A percentile compares a stretch with the other conserved stretches of the same genome.
phyloP scores from a whole-genome alignment of 208 protist species.

The Acanthamoeba royreba region DNA sequence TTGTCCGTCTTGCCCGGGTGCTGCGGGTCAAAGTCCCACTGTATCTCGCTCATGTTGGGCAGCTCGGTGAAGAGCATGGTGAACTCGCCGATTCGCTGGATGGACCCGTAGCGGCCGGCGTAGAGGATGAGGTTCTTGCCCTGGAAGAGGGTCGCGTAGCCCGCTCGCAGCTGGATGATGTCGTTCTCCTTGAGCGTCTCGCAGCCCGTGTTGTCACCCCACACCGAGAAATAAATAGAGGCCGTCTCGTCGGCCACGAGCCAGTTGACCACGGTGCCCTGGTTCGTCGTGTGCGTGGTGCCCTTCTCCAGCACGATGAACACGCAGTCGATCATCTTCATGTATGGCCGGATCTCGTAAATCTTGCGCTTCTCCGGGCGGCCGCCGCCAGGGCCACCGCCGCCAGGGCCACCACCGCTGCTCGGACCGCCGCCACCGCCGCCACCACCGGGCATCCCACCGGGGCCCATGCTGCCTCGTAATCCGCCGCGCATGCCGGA shows the following conservation, averaged over 20 bases:
- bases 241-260: slow-evolving; percentile 37
- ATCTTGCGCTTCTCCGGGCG: no score
- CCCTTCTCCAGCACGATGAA: slow-evolving; percentile 50
- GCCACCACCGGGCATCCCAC: no score
- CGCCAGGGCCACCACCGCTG: neutral
- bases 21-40: slow-evolving; percentile 31
- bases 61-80: slow-evolving; percentile 40
- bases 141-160: slow-evolving; percentile 35
- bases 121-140: slow-evolving; percentile 42
- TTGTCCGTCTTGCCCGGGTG: neutral
- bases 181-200: slow-evolving; percentile 36
- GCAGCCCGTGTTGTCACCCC: slow-evolving; percentile 40
- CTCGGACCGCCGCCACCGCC: neutral
- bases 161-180: slow-evolving; percentile 9
- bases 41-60: slow-evolving; percentile 26
- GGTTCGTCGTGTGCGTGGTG: slow-evolving; percentile 14
- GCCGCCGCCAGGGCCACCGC: neutral
- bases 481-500: no score
- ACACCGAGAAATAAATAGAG: slow-evolving; percentile 44
- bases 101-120: slow-evolving; percentile 15
- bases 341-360: slow-evolving; percentile 30
- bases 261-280: slow-evolving; percentile 29
- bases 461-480: no score
- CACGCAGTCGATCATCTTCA: slow-evolving; percentile 38
- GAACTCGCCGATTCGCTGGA: slow-evolving; percentile 14